Evolutionary conservation across 148 eudicot genomes (phyloP), one percentile per base, ranked within the genome.

Genomic region (Fallopia convolvulus): DNA sequence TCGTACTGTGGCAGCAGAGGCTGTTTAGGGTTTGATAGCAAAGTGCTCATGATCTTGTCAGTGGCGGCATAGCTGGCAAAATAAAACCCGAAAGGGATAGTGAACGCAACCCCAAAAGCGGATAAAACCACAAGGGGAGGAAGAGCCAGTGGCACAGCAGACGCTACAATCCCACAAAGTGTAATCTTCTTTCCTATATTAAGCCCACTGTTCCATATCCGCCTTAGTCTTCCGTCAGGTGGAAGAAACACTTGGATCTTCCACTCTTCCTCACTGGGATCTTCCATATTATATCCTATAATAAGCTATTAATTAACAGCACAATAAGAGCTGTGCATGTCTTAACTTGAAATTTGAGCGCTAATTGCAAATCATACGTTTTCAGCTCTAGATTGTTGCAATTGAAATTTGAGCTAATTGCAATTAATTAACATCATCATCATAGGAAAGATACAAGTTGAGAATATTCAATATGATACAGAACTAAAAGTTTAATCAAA

Each of bases 81-180:
- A 15, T 84, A 80, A 70, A 91, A 21, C 47, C 97, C 93, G 23
- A 81, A 87, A 13, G 98, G 97, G 40, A 91, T 53, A 5, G 89
- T 86, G 40, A 88, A 75, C 2, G 83, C 93, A 15, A 91, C 50
- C 20, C 93, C 98, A 26, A 93, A 76, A 15, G 90, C 88, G 12
- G 94, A 86, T 74, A 89, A 53, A 30, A 84, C 90, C 13, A 93
- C 81, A 53, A 91, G 82, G 0, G 93, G 88, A 77, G 97, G 98
- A 76, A 94, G 86, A 79, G 92, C 80, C 40, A 94, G 66, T 0
- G 98, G 89, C 21, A 84, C 88, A 33, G 98, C 87, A 58, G 98
- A 85, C 60, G 89, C 84, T 50, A 90, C 80, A 20, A 85, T 76
- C 32, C 94, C 90, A 0, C 90, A 79, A 0, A 91, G 41, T 21